Base-by-base conservation (phyloP, 768 basidiomycete species). In the Termitomyces sp. region DNA sequence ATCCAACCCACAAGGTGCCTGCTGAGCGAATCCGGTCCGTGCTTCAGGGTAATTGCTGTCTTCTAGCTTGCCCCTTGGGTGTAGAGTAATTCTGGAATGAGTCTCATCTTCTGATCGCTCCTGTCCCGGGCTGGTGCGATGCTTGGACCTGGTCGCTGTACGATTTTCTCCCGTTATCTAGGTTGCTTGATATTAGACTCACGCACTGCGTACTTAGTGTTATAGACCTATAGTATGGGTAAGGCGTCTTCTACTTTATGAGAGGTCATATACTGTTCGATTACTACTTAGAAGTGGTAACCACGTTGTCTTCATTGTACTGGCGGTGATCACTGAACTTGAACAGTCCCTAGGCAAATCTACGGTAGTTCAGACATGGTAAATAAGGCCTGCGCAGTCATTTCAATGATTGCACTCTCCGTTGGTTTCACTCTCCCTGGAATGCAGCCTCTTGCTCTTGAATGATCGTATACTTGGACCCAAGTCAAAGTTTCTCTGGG, bases 391-490 rank as follows among this genome's bases (percentile, higher is more conserved):
- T 67, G 77, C 58, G 82, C 86, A 48, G 69, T 80, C 51, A 75
- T 87, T 63, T 82, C 72, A 55, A 75, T 83, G 63, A 68, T 86
- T 54, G 85, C 87, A 42, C 78, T 89, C 49, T 83, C 82, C 68
- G 87, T 88, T 62, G 50, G 60, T 71, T 82, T 76, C 39, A 52
- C 44, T 42, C 41, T 46, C 39, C 42, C 58, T 60, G 47, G 56
- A 53, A 55, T 47, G 55, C 53, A 54, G 60, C 57, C 64, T 67
- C 61, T 42, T 42, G 41, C n/a, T 42, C 41, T 63, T 63, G 58
- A 89, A 87, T 78, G 82, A 74, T 89, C 88, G 58, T 86, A 85
- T 72, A 80, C 82, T 64, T 89, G 85, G 82, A 80, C 79, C 55
- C 78, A 85, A 62, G 85, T 77, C 71, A 82, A 24, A 82, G 65